Base-by-base conservation (phyloP, 202 grass and related monocot species). In the Brachypodium distachyon region DNA sequence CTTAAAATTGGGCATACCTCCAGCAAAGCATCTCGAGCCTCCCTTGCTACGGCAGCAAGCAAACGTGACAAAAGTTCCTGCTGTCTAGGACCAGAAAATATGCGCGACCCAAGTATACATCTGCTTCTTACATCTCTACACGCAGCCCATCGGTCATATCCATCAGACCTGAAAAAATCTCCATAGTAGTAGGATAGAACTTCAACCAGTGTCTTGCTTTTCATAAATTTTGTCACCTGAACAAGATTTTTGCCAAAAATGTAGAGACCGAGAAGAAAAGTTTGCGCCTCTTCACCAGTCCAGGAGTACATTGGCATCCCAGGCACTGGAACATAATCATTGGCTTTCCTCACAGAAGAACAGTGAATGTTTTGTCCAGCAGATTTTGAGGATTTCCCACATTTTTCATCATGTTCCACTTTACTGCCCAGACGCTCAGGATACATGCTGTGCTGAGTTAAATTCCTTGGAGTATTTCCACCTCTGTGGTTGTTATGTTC, bases 161-260 rank as follows among this genome's bases (percentile, higher is more conserved):
- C 73, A 82, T 90, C 87, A 74, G 84, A 88, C 69, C 77, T 92
- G 34, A 81, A 98, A 68, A 92, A 98, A 26, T 81, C 80, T 81
- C 91, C 91, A 42, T 98, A 98, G 67, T 92, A 98, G 74, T 92
- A 98, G 21, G 89, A 71, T 61, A 98, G 43, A 31, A 98, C 80
- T 69, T 95, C 89, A 65, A 89, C 96, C 82, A 90, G 81, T 51
- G 73, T 89, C 72, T 90, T 98, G 47, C 29, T 70, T 72, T 73
- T 26, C 31, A 88, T 42, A 90, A 98, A 92, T 56, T 79, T 87
- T 7, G 31, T 72, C 82, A 94, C 84, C 68, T 88, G 84, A 57
- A 92, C 83, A 81, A 98, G 85, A 82, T 90, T 88, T 85, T 98
- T 98, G 31, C 87, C 91, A 71, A 95, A 98, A 71, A 92, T 87